A percentile compares a stretch with the other conserved stretches of the same genome.
phyloP scores from a whole-genome alignment of 106 monocot species.

The Vanilla planifolia region DNA sequence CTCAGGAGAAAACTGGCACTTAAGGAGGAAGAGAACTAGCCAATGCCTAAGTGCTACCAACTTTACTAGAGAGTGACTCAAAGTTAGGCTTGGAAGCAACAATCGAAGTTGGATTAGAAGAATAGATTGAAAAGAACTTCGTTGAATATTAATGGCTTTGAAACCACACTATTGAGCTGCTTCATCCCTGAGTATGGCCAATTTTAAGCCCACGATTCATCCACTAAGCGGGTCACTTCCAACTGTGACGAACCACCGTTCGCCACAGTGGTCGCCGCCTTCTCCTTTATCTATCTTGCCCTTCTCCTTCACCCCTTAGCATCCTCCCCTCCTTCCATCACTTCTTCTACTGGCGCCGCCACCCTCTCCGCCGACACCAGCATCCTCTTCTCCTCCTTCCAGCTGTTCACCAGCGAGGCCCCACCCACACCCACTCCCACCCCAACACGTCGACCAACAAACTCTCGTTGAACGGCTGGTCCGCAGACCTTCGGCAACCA shows the following conservation, averaged over 20 bases:
- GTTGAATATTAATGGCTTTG: too few relatives aligned
- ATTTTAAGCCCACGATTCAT: not conserved
- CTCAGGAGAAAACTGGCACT: too few relatives aligned
- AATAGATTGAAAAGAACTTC: too few relatives aligned
- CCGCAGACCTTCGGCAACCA: not conserved
- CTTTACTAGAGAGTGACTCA: too few relatives aligned
- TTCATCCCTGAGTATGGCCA: not conserved
- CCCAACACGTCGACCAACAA: slow-evolving; percentile 11
- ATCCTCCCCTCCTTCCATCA: not conserved
- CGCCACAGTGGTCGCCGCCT: not conserved
- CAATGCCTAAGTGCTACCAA: too few relatives aligned
- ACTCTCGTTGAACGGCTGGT: slow-evolving; percentile 20
- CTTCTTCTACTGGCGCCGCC: too few relatives aligned
- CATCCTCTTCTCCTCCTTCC: not conserved
- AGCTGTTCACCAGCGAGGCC: too few relatives aligned
- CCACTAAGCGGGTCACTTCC: not conserved
- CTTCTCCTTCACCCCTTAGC: not conserved
- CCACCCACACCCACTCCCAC: slow-evolving; percentile 9
- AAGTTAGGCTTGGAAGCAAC: too few relatives aligned
- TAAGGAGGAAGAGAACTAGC: too few relatives aligned
- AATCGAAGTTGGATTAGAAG: too few relatives aligned
- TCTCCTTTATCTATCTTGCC: not conserved
- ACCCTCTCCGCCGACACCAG: too few relatives aligned
- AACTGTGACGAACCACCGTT: not conserved
- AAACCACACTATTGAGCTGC: too few relatives aligned